Evolutionary conservation across 1,139 yeast genomes (phyloP).

Genomic region (Debaryomyces singareniensis): DNA sequence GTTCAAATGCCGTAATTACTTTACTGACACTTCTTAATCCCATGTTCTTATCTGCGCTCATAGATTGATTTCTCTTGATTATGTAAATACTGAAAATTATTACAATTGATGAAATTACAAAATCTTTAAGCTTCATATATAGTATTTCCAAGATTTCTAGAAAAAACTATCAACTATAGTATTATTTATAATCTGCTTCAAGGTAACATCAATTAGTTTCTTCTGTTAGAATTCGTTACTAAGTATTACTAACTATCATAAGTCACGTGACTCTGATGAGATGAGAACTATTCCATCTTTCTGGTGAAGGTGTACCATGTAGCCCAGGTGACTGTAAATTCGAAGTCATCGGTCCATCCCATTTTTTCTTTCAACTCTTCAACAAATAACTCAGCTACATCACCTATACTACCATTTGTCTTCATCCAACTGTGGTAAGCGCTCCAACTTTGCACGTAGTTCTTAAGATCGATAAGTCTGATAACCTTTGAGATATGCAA

Average conservation of each 20-base stretch:
- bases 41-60: constrained; percentile 5
- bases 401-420: constrained; percentile 21
- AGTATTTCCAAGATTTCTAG: background rate
- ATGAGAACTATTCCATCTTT: constrained; percentile 10
- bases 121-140: background rate
- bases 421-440: constrained; percentile 63
- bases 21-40: constrained; percentile 48
- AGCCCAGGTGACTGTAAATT: constrained; percentile 50
- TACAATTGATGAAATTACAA: background rate
- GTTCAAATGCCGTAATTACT: constrained; percentile 62
- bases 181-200: too few relatives aligned
- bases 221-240: too few relatives aligned
- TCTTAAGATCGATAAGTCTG: constrained; percentile 37
- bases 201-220: too few relatives aligned
- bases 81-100: background rate
- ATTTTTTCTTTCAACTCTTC: constrained; percentile 33
- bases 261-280: constrained; percentile 1
- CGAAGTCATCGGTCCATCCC: constrained; percentile 40
- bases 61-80: background rate
- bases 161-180: background rate
- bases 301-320: constrained; percentile 47
- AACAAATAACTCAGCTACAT: constrained; percentile 37
- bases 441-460: constrained; percentile 61
- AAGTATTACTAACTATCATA: background rate
- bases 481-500: constrained; percentile 35